Evolutionary conservation across 2,329 filamentous ascomycete genomes (phyloP).

Genomic region (Alternaria solani): DNA sequence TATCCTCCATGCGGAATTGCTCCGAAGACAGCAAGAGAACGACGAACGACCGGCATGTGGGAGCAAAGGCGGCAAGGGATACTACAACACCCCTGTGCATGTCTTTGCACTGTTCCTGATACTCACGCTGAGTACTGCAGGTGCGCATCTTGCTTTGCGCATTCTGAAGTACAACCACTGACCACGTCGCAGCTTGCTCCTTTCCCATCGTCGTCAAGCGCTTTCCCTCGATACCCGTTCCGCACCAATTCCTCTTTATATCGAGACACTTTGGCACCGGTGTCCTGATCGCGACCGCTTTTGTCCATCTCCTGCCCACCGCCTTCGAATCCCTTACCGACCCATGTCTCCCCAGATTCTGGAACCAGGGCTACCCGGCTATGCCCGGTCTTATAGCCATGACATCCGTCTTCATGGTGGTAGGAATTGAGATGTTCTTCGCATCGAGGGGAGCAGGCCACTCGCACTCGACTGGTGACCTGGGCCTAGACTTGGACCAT

Average conservation of each 20-base stretch:
- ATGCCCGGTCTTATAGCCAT: slow-evolving; percentile 53
- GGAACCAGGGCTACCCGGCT: slow-evolving; percentile 51
- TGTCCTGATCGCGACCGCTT: slow-evolving; percentile 52
- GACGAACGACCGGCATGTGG: slow-evolving; percentile 61
- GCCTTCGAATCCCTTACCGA: slow-evolving; percentile 52
- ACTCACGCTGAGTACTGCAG: slow-evolving; percentile 62
- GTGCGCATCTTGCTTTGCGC: slow-evolving; percentile 42
- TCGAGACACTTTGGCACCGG: slow-evolving; percentile 53
- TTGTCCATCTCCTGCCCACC: slow-evolving; percentile 53
- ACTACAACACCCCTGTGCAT: slow-evolving; percentile 65
- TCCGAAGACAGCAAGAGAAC: slow-evolving; percentile 55
- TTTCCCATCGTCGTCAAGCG: slow-evolving; percentile 52
- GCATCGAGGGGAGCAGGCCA: slow-evolving; percentile 72
- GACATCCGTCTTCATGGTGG: slow-evolving; percentile 66
- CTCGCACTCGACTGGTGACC: slow-evolving; percentile 61
- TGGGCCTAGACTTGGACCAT: slow-evolving; percentile 39
- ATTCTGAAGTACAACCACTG: slow-evolving; percentile 16
- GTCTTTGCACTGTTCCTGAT: slow-evolving; percentile 67
- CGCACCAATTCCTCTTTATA: slow-evolving; percentile 52
- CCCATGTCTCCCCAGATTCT: slow-evolving; percentile 51
- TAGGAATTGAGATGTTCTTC: slow-evolving; percentile 88
- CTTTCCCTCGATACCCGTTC: slow-evolving; percentile 49
- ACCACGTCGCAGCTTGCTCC: slow-evolving; percentile 45
- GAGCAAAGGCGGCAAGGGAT: slow-evolving; percentile 55
- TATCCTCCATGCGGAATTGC: slow-evolving; percentile 60